phyloP scores from a whole-genome alignment of 345 rosid species.

The Clarkia xantiana region DNA sequence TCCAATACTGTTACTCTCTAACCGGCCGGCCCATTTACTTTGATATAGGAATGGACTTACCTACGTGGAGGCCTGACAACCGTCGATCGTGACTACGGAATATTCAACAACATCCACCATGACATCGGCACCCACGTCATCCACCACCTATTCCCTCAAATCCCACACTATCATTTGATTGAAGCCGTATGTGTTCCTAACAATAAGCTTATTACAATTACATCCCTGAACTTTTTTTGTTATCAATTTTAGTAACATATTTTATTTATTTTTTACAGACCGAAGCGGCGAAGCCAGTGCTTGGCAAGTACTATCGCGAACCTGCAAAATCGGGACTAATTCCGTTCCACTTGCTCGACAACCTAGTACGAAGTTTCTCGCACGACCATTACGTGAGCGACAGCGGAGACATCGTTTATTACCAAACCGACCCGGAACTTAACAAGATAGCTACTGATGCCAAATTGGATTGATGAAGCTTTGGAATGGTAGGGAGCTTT shows the following conservation, averaged over 20 bases:
- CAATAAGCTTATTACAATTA: not conserved
- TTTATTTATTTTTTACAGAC: conserved; percentile 23
- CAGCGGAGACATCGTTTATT: conserved; percentile 58
- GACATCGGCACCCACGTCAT: conserved; percentile 93
- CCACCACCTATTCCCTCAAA: conserved; percentile 91
- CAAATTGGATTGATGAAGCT: no score
- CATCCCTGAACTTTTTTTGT: not conserved
- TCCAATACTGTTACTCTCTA: no score
- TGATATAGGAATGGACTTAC: conserved; percentile 74
- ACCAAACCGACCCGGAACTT: conserved; percentile 39
- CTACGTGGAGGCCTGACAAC: conserved; percentile 91
- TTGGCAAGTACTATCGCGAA: conserved; percentile 68
- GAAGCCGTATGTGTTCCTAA: conserved; percentile 56
- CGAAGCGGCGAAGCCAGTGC: conserved; percentile 72
- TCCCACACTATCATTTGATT: conserved; percentile 80
- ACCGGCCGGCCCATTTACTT: no score
- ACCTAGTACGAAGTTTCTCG: conserved; percentile 40
- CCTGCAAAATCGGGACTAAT: conserved; percentile 62
- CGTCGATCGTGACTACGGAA: conserved; percentile 72
- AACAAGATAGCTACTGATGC: no score
- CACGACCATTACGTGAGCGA: conserved; percentile 67
- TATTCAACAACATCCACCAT: conserved; percentile 82
- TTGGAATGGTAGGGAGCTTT: no score
- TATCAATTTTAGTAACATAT: not conserved
- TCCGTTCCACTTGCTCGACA: conserved; percentile 44